These are phyloP conservation scores for Obelidium mucronatum DNA, from an alignment of 192 early-diverging fungal species.

Conservation along the genomic window DNA sequence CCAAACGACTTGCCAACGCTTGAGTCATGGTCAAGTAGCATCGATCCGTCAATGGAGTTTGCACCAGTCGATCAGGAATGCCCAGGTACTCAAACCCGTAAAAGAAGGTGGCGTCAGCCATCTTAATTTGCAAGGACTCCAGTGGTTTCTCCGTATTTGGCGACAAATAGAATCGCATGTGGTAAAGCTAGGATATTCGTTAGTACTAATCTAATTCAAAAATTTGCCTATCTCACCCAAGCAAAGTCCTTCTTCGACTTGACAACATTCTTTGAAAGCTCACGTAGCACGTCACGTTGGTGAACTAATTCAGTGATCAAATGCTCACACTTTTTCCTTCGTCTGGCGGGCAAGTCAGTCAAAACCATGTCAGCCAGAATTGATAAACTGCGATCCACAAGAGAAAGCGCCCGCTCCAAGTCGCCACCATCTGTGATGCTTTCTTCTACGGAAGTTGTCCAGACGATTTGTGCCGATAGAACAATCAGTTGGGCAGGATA, in stretches of 20 bases:
- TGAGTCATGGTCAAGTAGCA: slow-evolving; percentile 99
- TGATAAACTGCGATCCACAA: slow-evolving; percentile 77
- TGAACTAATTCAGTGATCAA: slow-evolving; percentile 99
- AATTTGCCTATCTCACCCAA: too few species aligned
- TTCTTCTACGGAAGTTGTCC: slow-evolving; percentile 89
- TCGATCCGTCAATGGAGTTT: slow-evolving; percentile 98
- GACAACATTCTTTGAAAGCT: slow-evolving; percentile 54
- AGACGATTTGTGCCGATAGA: slow-evolving; percentile 85
- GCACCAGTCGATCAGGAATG: slow-evolving; percentile 94
- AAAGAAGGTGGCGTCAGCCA: slow-evolving; percentile 93
- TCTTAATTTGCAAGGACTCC: slow-evolving; percentile 76
- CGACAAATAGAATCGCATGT: slow-evolving; percentile 94
- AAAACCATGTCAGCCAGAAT: slow-evolving; percentile 94
- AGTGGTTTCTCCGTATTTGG: slow-evolving; percentile 69
- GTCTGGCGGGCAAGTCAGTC: slow-evolving; percentile 79
- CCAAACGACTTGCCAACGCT: slow-evolving; percentile 90
- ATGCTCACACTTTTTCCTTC: slow-evolving; percentile 96
- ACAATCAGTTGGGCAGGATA: slow-evolving; percentile 95
- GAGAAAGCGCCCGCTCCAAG: slow-evolving; percentile 62
- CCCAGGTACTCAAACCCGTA: slow-evolving; percentile 99
- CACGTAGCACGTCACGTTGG: slow-evolving; percentile 91
- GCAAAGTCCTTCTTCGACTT: slow-evolving; percentile 70
- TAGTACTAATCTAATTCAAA: too few species aligned
- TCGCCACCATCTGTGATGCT: slow-evolving; percentile 59
- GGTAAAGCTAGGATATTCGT: too few species aligned